Evolutionary conservation across 1,284 basidiomycete species (phyloP), one percentile per base, ranked within the genome.

Genomic region (Ceratorhiza oryzae-sativae): DNA sequence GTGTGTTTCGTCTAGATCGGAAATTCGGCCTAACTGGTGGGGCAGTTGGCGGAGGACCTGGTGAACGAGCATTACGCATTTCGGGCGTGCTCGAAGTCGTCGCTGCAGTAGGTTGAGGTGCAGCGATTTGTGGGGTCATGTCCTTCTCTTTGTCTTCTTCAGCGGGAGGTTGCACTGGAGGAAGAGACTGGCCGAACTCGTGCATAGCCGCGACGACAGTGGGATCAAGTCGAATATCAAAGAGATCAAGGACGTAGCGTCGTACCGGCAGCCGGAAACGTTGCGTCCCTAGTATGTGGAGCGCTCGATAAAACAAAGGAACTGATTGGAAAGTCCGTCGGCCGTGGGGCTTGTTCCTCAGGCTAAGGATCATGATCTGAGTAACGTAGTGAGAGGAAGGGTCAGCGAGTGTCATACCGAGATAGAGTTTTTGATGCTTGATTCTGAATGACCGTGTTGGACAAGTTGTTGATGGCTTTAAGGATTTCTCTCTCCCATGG

Each of bases 371-470:
- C 53, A 34, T 18, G 13, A 61, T 25, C 49, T 48, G n/a, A 58
- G 55, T 27, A n/a, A 48, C 42, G 27, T n/a, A n/a, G 4, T 5
- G 46, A 39, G 12, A 18, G 45, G n/a, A 27, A 9, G 70, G 0
- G 25, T 23, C 23, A 79, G 12, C 8, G 18, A 20, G 6, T 15
- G 12, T 46, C 85, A 73, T 77, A 94, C 93, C 87, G 89, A 39
- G 93, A 90, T 46, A 98, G 83, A 30, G 92, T 90, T 71, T 93
- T 87, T 34, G 95, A 97, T 2, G 95, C 94, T 25, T 92, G 88
- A 75, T 96, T 96, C 2, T 96, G 95, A 71, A 99, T 91, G 65
- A 99, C 95, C 27, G 96, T 94, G 77, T 99, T 99, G 56, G 94
- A 91, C 46, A 99, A 84, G 78, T 98, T 98, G 76, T 96, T 91